Percentiles rank a stretch among this genome's conserved stretches.
Evolutionary conservation across 352 stramenopile species (phyloP).

Genomic region (Pythium brachiatum): DNA sequence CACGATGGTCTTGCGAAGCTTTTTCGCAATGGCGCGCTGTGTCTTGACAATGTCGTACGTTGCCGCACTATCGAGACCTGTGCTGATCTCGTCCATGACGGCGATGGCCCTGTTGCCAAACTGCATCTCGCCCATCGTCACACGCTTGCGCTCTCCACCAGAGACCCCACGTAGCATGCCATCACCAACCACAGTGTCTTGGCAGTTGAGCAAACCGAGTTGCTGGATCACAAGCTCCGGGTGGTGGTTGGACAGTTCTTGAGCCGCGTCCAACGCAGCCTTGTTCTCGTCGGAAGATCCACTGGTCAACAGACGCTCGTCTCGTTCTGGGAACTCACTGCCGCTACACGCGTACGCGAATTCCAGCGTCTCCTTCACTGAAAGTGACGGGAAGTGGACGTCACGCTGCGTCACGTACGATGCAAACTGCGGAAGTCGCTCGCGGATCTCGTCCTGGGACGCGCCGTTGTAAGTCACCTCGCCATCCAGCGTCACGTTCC

Average conservation of each 20-base stretch:
- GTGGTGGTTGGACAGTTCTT: constrained; percentile 4
- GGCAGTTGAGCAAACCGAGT: constrained; percentile 32
- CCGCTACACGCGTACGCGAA: constrained; percentile 29
- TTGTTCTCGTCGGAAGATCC: constrained; percentile 32
- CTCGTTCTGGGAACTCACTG: constrained; percentile 18
- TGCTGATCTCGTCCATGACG: constrained; percentile 90
- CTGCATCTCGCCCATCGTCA: constrained; percentile 80
- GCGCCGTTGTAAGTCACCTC: constrained; percentile 54
- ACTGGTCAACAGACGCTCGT: constrained; percentile 30
- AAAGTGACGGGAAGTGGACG: constrained; percentile 29
- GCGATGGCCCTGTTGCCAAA: constrained; percentile 61
- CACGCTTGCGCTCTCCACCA: constrained; percentile 62
- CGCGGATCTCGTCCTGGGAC: constrained; percentile 25
- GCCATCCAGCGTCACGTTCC: constrained; percentile 38
- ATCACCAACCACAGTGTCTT: constrained; percentile 62
- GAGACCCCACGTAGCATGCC: constrained; percentile 49
- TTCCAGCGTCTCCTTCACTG: constrained; percentile 32
- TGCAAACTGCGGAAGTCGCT: constrained; percentile 46
- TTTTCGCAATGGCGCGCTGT: constrained; percentile 33
- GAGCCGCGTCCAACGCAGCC: too few species aligned
- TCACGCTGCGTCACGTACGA: constrained; percentile 39
- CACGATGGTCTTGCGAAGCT: constrained; percentile 36
- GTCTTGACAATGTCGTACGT: constrained; percentile 87
- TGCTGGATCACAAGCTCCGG: constrained; percentile 37
- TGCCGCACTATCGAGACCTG: constrained; percentile 88